Base-by-base conservation (phyloP, 306 rosid species). In the Oemleria cerasiformis region DNA sequence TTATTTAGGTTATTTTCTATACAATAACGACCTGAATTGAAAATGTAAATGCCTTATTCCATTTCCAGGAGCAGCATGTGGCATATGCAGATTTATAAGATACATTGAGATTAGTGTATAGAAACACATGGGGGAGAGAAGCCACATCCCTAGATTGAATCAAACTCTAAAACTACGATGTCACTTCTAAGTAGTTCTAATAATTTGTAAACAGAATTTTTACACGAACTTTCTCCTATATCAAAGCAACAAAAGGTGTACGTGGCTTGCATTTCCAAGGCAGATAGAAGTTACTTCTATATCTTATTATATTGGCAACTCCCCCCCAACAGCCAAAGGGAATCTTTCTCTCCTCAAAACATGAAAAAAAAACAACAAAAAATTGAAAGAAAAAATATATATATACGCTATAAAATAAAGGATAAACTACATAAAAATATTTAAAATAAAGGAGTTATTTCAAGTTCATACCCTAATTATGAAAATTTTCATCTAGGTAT, bases 231-330 rank as follows among this genome's bases (percentile, higher is more conserved):
- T 82, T 77, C 74, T 66, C 77, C n/a, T n/a, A n/a, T 30, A 7
- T 59, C 76, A 56, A 40, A 69, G 79, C 25, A 54, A 47, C 65
- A 70, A 85, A 84, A 83, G 64, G 85, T n/a, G 63, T 41, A n/a
- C n/a, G 61, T 84, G 90, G 82, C 90, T 87, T 89, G 69, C 82
- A 85, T 85, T 87, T 85, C 81, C 96, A 65, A 89, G 78, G 88
- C 83, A 83, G 85, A 86, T 72, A 77, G 75, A 59, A 76, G 42
- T 39, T 69, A 68, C 62, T 7, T 41, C 69, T 50, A 57, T 73
- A 48, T 69, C 79, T 64, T 69, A 57, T 75, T 74, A 73, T 76
- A 71, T 65, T 80, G 75, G 45, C 71, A 34, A 16, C 30, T 13
- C 53, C 71, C 53, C 73, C 49, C 49, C 53, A 74, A 63, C 66